Evolutionary conservation across 2,329 filamentous ascomycete species (phyloP).

Genomic region (Colletotrichum gloeosporioides): DNA sequence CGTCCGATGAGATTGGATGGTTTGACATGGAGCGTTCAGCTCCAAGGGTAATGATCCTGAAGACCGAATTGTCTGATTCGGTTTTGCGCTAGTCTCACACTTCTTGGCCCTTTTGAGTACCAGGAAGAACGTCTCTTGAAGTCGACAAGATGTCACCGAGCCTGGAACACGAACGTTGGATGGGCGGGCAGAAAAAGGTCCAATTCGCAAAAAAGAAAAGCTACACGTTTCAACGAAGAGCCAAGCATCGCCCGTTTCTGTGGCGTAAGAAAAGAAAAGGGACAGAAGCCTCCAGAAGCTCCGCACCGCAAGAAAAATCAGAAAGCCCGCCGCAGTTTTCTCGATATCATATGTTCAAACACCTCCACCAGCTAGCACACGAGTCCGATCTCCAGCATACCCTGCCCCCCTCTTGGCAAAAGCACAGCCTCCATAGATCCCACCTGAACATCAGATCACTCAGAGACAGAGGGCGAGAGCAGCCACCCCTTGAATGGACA

Average conservation of each 20-base stretch:
- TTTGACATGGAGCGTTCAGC: neutral
- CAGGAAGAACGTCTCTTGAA: neutral
- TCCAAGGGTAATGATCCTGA: neutral
- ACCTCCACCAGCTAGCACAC: neutral
- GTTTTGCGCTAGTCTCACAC: neutral
- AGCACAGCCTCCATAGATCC: neutral
- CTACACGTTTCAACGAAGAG: neutral
- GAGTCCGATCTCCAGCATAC: neutral
- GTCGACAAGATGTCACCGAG: neutral
- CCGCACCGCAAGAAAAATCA: neutral
- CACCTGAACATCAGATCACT: neutral
- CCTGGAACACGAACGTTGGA: neutral
- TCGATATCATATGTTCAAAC: neutral
- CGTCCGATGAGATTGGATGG: neutral
- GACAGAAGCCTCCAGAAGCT: neutral
- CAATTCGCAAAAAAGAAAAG: neutral
- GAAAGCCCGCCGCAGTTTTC: neutral
- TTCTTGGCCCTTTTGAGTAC: neutral
- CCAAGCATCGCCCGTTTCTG: neutral
- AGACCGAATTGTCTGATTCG: neutral
- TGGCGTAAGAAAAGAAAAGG: neutral
- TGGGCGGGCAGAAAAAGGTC: neutral
- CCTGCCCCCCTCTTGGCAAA: neutral
- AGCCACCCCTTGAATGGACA: neutral
- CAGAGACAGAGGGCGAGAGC: neutral